These are phyloP conservation scores for Rhazya stricta DNA, from an alignment of 257 asterid species.

Conservation along the genomic window DNA sequence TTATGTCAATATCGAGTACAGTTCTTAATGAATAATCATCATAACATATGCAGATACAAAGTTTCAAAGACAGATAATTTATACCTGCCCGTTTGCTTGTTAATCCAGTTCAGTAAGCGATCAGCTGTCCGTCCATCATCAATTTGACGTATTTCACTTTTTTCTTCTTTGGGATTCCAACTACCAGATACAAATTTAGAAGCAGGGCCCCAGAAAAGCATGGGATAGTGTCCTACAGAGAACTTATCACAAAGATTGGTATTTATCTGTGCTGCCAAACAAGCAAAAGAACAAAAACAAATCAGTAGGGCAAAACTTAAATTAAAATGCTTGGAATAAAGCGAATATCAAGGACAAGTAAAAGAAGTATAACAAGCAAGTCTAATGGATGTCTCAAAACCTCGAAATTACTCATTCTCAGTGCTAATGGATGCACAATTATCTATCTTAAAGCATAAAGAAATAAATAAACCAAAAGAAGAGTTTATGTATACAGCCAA, in stretches of 20 bases:
- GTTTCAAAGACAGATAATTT: neutral
- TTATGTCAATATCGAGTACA: neutral
- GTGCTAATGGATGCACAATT: neutral
- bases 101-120: slow-evolving; percentile 70
- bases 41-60: neutral
- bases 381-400: neutral
- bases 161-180: slow-evolving; percentile 64
- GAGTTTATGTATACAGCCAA: neutral
- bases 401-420: neutral
- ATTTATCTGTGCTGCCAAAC: slow-evolving; percentile 96
- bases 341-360: neutral
- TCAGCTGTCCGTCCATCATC: slow-evolving; percentile 67
- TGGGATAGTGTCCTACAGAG: slow-evolving; percentile 69
- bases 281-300: slow-evolving; percentile 30
- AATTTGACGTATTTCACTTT: slow-evolving; percentile 47
- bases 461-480: neutral
- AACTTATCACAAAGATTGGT: slow-evolving; percentile 75
- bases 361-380: neutral
- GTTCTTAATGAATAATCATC: neutral
- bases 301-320: slow-evolving; percentile 32
- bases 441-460: neutral
- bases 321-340: neutral
- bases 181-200: slow-evolving; percentile 68
- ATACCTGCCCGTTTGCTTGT: slow-evolving; percentile 70
- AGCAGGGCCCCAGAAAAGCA: slow-evolving; percentile 86